Conservation (phyloP, 2,329 filamentous ascomycete species). For the Cordyceps fumosorosea region DNA sequence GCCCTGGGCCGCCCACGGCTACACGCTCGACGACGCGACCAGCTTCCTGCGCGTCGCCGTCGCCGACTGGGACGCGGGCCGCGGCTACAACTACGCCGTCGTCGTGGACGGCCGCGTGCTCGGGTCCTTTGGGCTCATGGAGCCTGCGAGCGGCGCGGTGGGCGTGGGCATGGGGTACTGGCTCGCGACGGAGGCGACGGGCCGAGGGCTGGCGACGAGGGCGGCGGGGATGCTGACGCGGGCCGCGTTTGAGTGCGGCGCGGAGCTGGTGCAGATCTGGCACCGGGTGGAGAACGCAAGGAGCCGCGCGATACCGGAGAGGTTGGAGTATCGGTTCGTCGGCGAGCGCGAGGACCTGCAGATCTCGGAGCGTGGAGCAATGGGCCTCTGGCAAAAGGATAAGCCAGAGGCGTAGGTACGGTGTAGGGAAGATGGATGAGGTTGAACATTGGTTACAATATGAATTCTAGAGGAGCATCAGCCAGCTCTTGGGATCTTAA, state of each 20-base stretch:
- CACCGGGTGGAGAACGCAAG: slow-evolving; percentile 14
- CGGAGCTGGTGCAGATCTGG: slow-evolving; percentile 15
- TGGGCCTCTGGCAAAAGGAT: slow-evolving; percentile 4
- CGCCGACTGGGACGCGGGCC: slow-evolving; percentile 12
- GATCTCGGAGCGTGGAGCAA: background rate
- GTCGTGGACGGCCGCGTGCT: slow-evolving; percentile 3
- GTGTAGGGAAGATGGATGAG: background rate
- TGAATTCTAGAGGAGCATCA: too few species aligned
- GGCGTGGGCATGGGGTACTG: slow-evolving; percentile 18
- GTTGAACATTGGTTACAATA: too few species aligned
- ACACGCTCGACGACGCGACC: slow-evolving; percentile 12
- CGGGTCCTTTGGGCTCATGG: slow-evolving; percentile 16
- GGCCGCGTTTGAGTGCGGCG: slow-evolving; percentile 15
- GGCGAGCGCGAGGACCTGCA: background rate
- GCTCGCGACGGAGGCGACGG: slow-evolving; percentile 16
- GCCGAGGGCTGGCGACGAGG: slow-evolving; percentile 15
- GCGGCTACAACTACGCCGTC: slow-evolving; percentile 16
- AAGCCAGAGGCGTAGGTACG: background rate
- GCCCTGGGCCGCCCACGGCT: slow-evolving; percentile 17
- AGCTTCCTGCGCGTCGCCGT: slow-evolving; percentile 7
- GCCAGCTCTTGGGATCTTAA: too few species aligned
- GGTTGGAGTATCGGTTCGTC: slow-evolving; percentile 12
- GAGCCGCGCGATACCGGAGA: slow-evolving; percentile 13
- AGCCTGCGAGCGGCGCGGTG: background rate
- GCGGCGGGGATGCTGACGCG: slow-evolving; percentile 14